Base-by-base conservation (phyloP, 1,284 basidiomycete species). In the Malassezia slooffiae region DNA sequence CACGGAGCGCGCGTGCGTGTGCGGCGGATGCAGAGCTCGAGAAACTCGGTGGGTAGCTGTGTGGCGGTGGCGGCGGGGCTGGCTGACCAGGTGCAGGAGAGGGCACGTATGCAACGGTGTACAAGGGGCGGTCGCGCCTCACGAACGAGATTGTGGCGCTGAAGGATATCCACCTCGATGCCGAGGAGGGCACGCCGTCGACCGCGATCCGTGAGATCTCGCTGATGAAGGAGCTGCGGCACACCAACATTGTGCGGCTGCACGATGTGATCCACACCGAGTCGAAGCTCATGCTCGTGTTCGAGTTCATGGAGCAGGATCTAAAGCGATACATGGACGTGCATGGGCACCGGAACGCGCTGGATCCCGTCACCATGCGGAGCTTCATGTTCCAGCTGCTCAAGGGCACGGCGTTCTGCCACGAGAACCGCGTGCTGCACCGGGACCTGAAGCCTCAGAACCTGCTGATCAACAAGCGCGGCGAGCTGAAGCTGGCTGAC, bases 321-420 rank as follows among this genome's bases (percentile, higher is more conserved):
- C 76, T 99, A 43, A 99, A 99, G 73, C 89, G 90, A 70, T 97
- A 96, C 73, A 99, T 99, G 93, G 93, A 99, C 72, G 82, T 87
- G 26, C 83, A 96, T 58, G 93, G 93, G 39, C 87, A 95, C 55
- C 81, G 87, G 47, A 89, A 91, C 45, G 90, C 93, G 9, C 79
- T 99, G 32, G 87, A 91, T 45, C 85, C 88, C 1, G 77, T 78
- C 47, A 89, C 86, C n/a, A 89, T 96, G 53, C 82, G 88, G 55
- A 90, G 81, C 65, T 96, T 93, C 73, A 90, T 88, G 86, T 95
- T 84, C 71, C 90, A 97, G 72, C 79, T 97, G 28, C 76, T 96
- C 62, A 95, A 93, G 72, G 93, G 93, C 37, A 88, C 90, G 20
- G 90, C 90, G 23, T 99, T 93, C 72, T 99, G 93, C 71, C 93